Base-by-base conservation (phyloP, 2,329 filamentous ascomycete species). In the Cordyceps javanica region DNA sequence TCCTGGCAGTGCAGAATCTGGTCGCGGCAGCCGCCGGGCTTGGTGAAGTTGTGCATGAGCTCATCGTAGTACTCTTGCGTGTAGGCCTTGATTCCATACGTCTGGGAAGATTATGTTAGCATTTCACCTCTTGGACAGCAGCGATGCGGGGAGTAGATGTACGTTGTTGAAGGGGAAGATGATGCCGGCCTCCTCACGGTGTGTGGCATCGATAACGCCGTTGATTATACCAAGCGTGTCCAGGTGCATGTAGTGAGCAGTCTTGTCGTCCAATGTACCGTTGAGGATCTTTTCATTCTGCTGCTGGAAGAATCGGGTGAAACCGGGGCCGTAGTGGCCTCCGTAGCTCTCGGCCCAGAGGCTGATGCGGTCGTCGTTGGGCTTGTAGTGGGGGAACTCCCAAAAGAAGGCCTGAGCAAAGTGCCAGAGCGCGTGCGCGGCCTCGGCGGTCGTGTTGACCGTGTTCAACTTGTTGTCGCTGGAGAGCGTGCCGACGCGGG, bases 321-420 rank as follows among this genome's bases (percentile, higher is more conserved):
- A 86, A 0, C 79, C 77, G 0, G 86, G 85, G 0, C 84, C 87
- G 64, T 89, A 90, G 60, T 85, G 82, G 6, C 88, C 88, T 30
- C 86, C 82, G 68, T 89, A 87, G 67, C 82, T 86, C 69, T 90
- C 85, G 0, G 85, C 79, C 65, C 87, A 88, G 2, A 90, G 70
- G 64, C 85, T 85, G 52, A 89, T 77, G 13, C 82, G 80, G 51
- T 78, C 72, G 59, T 77, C 72, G 30, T 70, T 69, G 2, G 79
- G 81, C 58, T 80, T 81, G 67, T 84, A 83, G 62, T 82, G 74
- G 0, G 83, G 82, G 58, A 86, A 86, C 19, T 76, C 72, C 25
- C 71, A 72, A 61, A 88, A 66, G 70, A 83, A 86, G 13, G 75
- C 79, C 66, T 87, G 82, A n/a, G 86, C 68, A 68, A 88, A 84